Base-by-base conservation (phyloP, 768 basidiomycete genomes). In the Suillus tomentosus region DNA sequence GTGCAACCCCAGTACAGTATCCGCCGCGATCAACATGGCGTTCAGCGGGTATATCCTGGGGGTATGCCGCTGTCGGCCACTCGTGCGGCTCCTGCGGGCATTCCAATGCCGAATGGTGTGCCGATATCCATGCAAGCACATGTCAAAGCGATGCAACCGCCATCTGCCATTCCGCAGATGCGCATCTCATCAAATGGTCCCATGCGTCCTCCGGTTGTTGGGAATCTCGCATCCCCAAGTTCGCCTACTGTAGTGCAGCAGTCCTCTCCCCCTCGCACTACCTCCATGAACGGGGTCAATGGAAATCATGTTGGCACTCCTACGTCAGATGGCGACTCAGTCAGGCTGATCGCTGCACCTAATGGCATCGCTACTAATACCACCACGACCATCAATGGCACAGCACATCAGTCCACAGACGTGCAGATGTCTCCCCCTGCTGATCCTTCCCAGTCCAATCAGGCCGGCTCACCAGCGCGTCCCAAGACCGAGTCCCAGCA, bases 111-210 rank as follows among this genome's bases (percentile, higher is more conserved):
- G 13, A 81, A 79, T 64, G 86, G 82, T 7, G 80, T 84, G 0
- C 82, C 87, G 0, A 80, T 89, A n/a, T 79, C 88, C 1, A 79
- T 87, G 69, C 82, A 83, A 55, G 81, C 86, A 14, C 85, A 85
- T 60, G 74, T 86, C 70, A 88, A 88, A 79, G 84, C 85, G 71
- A 82, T 89, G 78, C 85, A 77, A 5, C 75, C 85, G 0, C 83
- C 87, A 15, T 74, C 76, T 22, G 73, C 77, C 0, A 74, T 84
- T 2, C 83, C 87, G 2, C 87, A 87, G 50, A 81, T 87, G 78
- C 83, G 87, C 50, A 85, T 87, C 43, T 85, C 87, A 3, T 84
- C 87, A 0, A 85, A 84, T 27, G 85, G 82, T 62, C 83, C 79
- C 36, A 84, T 84, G 74, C 84, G 82, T 27, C 83, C 85, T 1